phyloP scores from a whole-genome alignment of 768 basidiomycete species.

The Panus rudis region DNA sequence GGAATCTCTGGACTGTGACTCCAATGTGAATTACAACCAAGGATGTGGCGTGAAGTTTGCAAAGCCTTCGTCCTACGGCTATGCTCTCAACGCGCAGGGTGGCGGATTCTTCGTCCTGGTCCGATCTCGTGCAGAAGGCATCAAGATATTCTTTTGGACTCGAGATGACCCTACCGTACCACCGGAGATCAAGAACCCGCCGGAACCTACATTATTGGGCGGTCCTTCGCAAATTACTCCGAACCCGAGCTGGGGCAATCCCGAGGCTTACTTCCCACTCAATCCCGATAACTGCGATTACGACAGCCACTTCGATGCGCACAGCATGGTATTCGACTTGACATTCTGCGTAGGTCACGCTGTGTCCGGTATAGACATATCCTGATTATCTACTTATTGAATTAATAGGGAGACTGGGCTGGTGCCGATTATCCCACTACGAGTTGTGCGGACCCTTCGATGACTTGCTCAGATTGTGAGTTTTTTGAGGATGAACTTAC shows the following conservation, averaged over 20 bases:
- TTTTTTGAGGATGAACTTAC: constrained; percentile 1
- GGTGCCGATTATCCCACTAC: constrained; percentile 33
- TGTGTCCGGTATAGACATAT: background rate
- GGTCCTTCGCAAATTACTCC: constrained; percentile 12
- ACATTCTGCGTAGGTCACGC: constrained; percentile 49
- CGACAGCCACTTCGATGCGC: constrained; percentile 41
- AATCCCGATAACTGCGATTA: constrained; percentile 42
- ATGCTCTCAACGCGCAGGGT: constrained; percentile 39
- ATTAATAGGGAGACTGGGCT: constrained; percentile 46
- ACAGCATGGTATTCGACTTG: constrained; percentile 49
- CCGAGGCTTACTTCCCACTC: constrained; percentile 44
- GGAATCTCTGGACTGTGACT: constrained; percentile 45
- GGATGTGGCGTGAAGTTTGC: constrained; percentile 51
- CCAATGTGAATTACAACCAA: constrained; percentile 43
- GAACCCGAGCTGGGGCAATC: constrained; percentile 33
- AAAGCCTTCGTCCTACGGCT: constrained; percentile 36
- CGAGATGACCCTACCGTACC: constrained; percentile 40
- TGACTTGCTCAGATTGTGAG: constrained; percentile 45
- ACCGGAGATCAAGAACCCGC: constrained; percentile 21
- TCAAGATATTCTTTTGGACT: constrained; percentile 60
- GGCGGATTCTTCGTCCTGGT: constrained; percentile 60
- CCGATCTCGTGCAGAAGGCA: constrained; percentile 32
- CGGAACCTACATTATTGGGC: constrained; percentile 3
- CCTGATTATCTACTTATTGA: background rate
- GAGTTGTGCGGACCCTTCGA: constrained; percentile 36